Base-by-base conservation (phyloP, 345 rosid species). In the Toxicodendron radicans region DNA sequence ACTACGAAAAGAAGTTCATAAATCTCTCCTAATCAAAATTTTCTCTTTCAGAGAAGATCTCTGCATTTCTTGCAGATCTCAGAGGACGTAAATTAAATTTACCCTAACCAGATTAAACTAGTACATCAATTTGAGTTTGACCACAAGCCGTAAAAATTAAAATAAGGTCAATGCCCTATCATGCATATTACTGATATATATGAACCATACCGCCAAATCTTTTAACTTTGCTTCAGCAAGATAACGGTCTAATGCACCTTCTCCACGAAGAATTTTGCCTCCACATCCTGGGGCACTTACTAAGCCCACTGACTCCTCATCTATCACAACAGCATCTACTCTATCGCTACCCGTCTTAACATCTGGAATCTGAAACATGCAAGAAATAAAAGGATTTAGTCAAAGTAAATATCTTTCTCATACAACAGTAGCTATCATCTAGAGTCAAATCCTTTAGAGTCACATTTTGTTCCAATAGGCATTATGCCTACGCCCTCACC, bases 271-370 rank as follows among this genome's bases (percentile, higher is more conserved):
- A 72, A 95, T 57, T 77, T 85, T 91, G 49, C 94, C 98, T 70
- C 93, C 93, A 58, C 86, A 84, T 64, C 99, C 91, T 62, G 79
- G 84, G 69, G 86, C 70, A 75, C 80, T 78, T 59, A 77, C 74
- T 14, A 89, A 77, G 61, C 94, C 91, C 46, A 89, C 89, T 54
- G 97, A 88, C 77, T 90, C 92, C 76, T 86, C 94, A 43, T 92
- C 97, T 72, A 95, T 87, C 62, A 87, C 85, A 75, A 95, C 99
- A 0, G 93, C 96, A 73, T 92, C 97, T 57, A 92, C 83, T 78
- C 87, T 85, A 51, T 89, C 86, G 4, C 67, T 81, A 76, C 96
- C 97, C 14, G 81, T 83, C 78, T 82, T 87, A 48, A 73, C 75
- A 71, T 95, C 97, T 24, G 99, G 99, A 80, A 95, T 87, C 97